Evolutionary conservation across 2,329 filamentous ascomycete genomes (phyloP).

Genomic region (Lomentospora prolificans): DNA sequence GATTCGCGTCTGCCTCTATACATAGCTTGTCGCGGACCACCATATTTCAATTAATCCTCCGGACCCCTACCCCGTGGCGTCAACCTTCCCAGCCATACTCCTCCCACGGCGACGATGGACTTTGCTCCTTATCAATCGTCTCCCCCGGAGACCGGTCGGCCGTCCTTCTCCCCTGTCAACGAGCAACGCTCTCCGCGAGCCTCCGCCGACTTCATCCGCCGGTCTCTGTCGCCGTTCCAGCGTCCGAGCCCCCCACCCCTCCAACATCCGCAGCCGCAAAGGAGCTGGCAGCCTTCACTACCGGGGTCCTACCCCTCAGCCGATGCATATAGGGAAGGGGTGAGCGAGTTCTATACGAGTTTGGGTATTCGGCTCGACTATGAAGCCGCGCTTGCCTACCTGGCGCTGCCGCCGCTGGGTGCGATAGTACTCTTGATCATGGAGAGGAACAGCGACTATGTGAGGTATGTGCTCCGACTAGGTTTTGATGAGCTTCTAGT

Average conservation of each 20-base stretch:
- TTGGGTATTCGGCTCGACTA: constrained; percentile 78
- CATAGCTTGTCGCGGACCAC: neutral
- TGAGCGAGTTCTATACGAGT: constrained; percentile 85
- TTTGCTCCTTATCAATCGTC: constrained; percentile 96
- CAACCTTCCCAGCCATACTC: no score
- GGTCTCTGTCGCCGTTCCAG: constrained; percentile 41
- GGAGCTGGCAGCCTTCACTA: constrained; percentile 18
- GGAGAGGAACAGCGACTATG: constrained; percentile 95
- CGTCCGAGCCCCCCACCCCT: constrained; percentile 34
- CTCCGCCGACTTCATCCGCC: constrained; percentile 41
- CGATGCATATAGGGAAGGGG: constrained; percentile 38
- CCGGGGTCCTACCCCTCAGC: constrained; percentile 26
- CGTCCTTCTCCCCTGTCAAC: constrained; percentile 61
- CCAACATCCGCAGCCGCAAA: constrained; percentile 37
- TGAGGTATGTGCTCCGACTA: constrained; percentile 59
- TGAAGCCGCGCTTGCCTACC: constrained; percentile 83
- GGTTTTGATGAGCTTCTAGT: neutral
- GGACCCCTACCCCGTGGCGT: no score
- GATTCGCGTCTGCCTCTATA: neutral
- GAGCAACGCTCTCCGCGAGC: constrained; percentile 40
- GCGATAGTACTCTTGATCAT: constrained; percentile 74
- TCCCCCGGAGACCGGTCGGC: constrained; percentile 73
- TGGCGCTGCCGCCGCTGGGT: constrained; percentile 75
- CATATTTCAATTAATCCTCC: neutral
- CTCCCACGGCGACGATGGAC: constrained; percentile 70